phyloP scores from a whole-genome alignment of 352 stramenopile genomes.

The Pythium diclinum region DNA sequence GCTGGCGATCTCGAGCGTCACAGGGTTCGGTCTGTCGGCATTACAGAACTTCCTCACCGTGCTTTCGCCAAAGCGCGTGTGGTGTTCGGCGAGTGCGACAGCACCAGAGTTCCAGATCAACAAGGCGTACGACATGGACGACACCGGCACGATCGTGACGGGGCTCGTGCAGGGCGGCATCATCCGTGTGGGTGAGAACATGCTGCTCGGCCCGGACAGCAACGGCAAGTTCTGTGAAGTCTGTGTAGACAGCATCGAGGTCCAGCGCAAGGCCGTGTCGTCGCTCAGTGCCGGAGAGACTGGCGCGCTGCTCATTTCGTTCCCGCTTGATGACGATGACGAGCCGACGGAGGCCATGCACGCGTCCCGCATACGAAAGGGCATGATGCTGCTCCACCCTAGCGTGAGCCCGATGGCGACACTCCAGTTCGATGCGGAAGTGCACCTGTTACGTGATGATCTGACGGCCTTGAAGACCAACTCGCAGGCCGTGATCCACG shows the following conservation, averaged over 20 bases:
- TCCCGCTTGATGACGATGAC: neutral
- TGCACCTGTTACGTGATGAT: conserved; percentile 60
- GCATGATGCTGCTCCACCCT: conserved; percentile 72
- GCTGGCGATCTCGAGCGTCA: conserved; percentile 62
- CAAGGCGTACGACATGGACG: conserved; percentile 73
- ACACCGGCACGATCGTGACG: conserved; percentile 64
- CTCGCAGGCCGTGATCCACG: conserved; percentile 80
- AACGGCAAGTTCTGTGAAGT: conserved; percentile 65
- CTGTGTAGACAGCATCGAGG: conserved; percentile 71
- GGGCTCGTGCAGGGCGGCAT: conserved; percentile 68
- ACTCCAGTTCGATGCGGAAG: conserved; percentile 70
- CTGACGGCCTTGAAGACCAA: conserved; percentile 59
- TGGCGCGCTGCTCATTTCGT: conserved; percentile 53
- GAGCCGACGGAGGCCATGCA: neutral
- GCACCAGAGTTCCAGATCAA: conserved; percentile 75
- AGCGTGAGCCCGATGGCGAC: conserved; percentile 58
- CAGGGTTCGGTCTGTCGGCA: conserved; percentile 46
- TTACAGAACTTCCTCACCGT: conserved; percentile 56
- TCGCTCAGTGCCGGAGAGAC: conserved; percentile 66
- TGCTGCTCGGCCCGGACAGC: conserved; percentile 64
- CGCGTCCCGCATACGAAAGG: conserved; percentile 45
- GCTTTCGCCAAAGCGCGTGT: conserved; percentile 56
- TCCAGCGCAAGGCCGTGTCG: conserved; percentile 63
- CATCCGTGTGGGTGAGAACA: conserved; percentile 52
- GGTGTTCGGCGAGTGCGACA: conserved; percentile 46